Evolutionary conservation across 345 rosid genomes (phyloP).

Genomic region (Pugionium dolabratum): DNA sequence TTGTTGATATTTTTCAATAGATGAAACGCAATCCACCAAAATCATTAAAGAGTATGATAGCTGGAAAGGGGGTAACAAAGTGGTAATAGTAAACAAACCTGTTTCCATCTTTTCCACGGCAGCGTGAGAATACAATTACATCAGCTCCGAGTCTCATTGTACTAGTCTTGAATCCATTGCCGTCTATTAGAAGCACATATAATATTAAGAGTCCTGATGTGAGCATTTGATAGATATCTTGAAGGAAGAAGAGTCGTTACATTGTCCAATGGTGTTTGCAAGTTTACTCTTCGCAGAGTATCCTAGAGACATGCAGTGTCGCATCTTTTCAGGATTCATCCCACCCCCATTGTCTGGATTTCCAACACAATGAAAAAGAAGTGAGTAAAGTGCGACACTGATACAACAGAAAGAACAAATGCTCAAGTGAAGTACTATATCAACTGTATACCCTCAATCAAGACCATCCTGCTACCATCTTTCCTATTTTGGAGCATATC

Average conservation of each 20-base stretch:
- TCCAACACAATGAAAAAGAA: background rate
- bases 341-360: conserved; percentile 94
- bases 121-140: conserved; percentile 91
- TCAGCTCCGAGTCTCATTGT: conserved; percentile 99
- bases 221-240: background rate
- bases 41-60: background rate
- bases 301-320: conserved; percentile 87
- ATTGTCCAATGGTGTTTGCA: conserved; percentile 83
- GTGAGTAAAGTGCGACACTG: conserved; percentile 4
- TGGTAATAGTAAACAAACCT: conserved; percentile 44
- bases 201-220: background rate
- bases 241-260: conserved; percentile 41
- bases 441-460: conserved; percentile 64
- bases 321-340: conserved; percentile 86
- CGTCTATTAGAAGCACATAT: conserved; percentile 50
- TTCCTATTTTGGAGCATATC: conserved; percentile 67
- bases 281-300: conserved; percentile 84
- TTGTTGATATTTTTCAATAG: background rate
- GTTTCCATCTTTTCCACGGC: conserved; percentile 60
- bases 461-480: conserved; percentile 66
- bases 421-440: too few species aligned
- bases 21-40: background rate
- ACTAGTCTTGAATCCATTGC: conserved; percentile 97
- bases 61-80: background rate
- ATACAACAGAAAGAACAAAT: background rate